A percentile compares a stretch with the other conserved stretches of the same genome.
These are phyloP conservation scores for Lignosus rhinocerotis DNA, from an alignment of 1,284 basidiomycete genomes.

Conservation along the genomic window DNA sequence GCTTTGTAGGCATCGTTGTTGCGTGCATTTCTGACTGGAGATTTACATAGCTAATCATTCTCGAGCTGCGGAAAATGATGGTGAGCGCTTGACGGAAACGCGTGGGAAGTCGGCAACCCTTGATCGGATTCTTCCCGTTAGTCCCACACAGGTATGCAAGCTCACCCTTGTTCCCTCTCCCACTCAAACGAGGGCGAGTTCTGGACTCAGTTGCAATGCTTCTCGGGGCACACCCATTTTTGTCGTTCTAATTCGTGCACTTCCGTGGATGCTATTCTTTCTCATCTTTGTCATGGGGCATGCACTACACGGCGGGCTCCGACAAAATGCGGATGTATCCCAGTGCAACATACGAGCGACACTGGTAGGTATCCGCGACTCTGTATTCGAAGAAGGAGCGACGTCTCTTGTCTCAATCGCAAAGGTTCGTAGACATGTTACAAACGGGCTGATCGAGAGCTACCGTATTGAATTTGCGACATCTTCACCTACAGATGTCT, in stretches of 20 bases:
- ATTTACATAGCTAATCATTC: not conserved
- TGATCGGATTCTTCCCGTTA: constrained; percentile 11
- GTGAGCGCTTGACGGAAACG: not conserved
- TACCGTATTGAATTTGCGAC: not conserved
- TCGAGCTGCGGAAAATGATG: not conserved
- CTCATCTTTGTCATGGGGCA: not conserved
- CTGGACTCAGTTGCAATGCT: not conserved
- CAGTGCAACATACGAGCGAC: not conserved
- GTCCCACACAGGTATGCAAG: constrained; percentile 2
- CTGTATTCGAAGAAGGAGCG: not conserved
- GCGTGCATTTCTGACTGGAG: not conserved
- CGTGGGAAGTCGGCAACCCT: constrained; percentile 4
- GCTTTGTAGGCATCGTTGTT: too few species aligned
- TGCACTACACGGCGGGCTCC: not conserved
- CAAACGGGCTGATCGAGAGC: constrained; percentile 4
- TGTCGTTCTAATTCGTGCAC: constrained; percentile 6
- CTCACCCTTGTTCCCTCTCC: constrained; percentile 9
- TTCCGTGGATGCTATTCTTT: not conserved
- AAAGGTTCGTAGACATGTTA: not conserved
- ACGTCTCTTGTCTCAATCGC: not conserved
- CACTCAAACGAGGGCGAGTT: constrained; percentile 8
- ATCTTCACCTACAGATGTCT: constrained; percentile 4
- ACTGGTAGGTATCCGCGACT: not conserved
- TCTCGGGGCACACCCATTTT: not conserved
- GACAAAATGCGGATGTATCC: not conserved